phyloP scores from a whole-genome alignment of 129 eudicot species.

The Saussurea involucrata region DNA sequence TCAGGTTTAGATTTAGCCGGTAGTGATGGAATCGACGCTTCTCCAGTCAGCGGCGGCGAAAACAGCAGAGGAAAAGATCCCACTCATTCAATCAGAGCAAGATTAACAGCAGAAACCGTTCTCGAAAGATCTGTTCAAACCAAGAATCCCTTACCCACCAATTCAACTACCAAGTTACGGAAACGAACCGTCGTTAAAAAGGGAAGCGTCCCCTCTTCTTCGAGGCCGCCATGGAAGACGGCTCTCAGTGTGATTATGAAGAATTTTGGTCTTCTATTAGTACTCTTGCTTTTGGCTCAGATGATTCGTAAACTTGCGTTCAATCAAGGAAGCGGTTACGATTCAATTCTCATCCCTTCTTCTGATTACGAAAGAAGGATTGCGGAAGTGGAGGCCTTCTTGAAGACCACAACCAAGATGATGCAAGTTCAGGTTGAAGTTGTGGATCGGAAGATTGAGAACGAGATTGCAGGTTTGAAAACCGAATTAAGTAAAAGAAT shows the following conservation, averaged over 20 bases:
- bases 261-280: slow-evolving; percentile 54
- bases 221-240: slow-evolving; percentile 64
- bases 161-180: slow-evolving; percentile 23
- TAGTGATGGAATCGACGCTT: slow-evolving; percentile 12
- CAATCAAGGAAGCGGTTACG: slow-evolving; percentile 28
- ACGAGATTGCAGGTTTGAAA: slow-evolving; percentile 39
- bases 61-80: slow-evolving; percentile 29
- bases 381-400: slow-evolving; percentile 59
- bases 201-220: neutral
- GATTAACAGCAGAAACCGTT: slow-evolving; percentile 33
- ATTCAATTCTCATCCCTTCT: slow-evolving; percentile 10
- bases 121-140: slow-evolving; percentile 45
- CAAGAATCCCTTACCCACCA: slow-evolving; percentile 31
- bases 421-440: slow-evolving; percentile 82
- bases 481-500: slow-evolving; percentile 51
- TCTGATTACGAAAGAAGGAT: slow-evolving; percentile 62
- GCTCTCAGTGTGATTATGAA: slow-evolving; percentile 57
- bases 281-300: slow-evolving; percentile 53
- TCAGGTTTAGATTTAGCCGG: slow-evolving; percentile 38
- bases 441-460: slow-evolving; percentile 64
- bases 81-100: slow-evolving; percentile 32
- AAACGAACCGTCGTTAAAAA: slow-evolving; percentile 33
- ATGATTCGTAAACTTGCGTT: slow-evolving; percentile 50
- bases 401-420: slow-evolving; percentile 57
- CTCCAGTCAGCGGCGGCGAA: slow-evolving; percentile 26